These are phyloP conservation scores for Plasmodium reichenowi DNA, from an alignment of 169 alveolate genomes.

Conservation along the genomic window DNA sequence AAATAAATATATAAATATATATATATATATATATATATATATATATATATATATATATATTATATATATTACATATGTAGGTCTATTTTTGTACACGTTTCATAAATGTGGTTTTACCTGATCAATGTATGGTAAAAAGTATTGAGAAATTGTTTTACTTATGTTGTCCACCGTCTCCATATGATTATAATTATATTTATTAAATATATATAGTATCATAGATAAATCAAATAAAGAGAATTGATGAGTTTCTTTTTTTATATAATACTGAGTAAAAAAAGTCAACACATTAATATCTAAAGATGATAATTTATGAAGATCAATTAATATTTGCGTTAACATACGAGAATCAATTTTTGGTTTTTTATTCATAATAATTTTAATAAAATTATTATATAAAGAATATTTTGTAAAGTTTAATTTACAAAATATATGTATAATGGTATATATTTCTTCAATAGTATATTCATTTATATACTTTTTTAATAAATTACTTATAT, in stretches of 20 bases:
- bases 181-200: constrained; percentile 61
- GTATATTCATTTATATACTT: constrained; percentile 15
- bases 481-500: constrained; percentile 32
- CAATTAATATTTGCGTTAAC: constrained; percentile 53
- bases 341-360: constrained; percentile 28
- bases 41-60: not conserved
- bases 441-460: constrained; percentile 30
- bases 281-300: constrained; percentile 36
- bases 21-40: constrained; percentile 14
- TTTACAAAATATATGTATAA: constrained; percentile 63
- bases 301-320: constrained; percentile 49
- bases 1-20: not conserved
- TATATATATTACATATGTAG: constrained; percentile 12
- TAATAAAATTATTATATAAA: constrained; percentile 24
- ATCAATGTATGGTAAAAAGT: constrained; percentile 31
- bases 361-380: constrained; percentile 49
- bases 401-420: constrained; percentile 58
- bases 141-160: not conserved
- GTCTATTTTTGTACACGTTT: not conserved
- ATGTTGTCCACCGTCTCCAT: constrained; percentile 15
- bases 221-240: constrained; percentile 59
- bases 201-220: constrained; percentile 40
- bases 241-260: not conserved
- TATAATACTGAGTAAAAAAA: constrained; percentile 48
- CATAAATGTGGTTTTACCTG: constrained; percentile 8